These are phyloP conservation scores for Nakazawaea laoshanensis DNA, from an alignment of 805 yeast genomes.

Conservation along the genomic window DNA sequence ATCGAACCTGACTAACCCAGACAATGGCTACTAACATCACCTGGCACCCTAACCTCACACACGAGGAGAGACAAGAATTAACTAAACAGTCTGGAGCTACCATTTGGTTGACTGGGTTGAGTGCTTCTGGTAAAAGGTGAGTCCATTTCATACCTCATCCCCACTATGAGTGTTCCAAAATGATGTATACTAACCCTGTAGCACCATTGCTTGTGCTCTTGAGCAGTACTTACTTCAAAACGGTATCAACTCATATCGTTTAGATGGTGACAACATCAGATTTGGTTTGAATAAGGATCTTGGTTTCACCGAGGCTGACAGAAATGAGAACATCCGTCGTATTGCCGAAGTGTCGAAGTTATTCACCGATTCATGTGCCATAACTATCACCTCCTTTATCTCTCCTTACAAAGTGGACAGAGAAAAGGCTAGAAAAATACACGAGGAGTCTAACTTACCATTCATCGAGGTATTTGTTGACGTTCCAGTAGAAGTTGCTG, in stretches of 20 bases:
- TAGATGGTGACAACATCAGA: slow-evolving; percentile 92
- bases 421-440: slow-evolving; percentile 77
- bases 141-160: slow-evolving; percentile 1
- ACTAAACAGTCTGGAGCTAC: slow-evolving; percentile 84
- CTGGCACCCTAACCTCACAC: slow-evolving; percentile 89
- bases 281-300: slow-evolving; percentile 93
- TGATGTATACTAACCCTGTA: not conserved
- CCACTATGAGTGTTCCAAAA: not conserved
- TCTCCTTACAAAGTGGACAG: slow-evolving; percentile 87
- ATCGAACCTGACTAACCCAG: not conserved
- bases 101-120: slow-evolving; percentile 90
- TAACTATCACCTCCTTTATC: slow-evolving; percentile 86
- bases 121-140: slow-evolving; percentile 80
- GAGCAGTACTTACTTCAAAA: slow-evolving; percentile 72
- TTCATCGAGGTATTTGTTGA: slow-evolving; percentile 89
- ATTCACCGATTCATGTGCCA: slow-evolving; percentile 86
- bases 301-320: slow-evolving; percentile 85
- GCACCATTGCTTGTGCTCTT: slow-evolving; percentile 90
- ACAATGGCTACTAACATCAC: slow-evolving; percentile 91
- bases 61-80: slow-evolving; percentile 64
- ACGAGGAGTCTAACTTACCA: slow-evolving; percentile 64
- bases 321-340: slow-evolving; percentile 92
- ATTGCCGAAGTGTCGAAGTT: slow-evolving; percentile 90
- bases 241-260: slow-evolving; percentile 70
- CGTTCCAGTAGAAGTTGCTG: slow-evolving; percentile 92